Evolutionary conservation across 495 filamentous ascomycete genomes (phyloP).

Genomic region (Rhizodiscina lignyota): DNA sequence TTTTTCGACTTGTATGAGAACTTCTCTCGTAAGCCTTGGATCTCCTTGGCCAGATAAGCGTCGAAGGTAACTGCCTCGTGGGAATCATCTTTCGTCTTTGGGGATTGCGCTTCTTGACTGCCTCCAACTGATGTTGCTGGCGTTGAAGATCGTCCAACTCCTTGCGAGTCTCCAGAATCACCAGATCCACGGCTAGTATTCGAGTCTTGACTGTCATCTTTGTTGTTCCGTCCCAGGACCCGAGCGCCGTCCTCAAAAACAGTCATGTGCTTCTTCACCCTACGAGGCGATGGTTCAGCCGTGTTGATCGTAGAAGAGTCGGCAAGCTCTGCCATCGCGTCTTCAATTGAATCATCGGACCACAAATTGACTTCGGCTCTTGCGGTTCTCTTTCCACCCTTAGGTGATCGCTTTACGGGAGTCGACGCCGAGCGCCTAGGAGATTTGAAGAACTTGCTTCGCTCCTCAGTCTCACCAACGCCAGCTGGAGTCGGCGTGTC

Average conservation of each 20-base stretch:
- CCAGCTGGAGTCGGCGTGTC: no score
- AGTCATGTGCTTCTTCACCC: slow-evolving; percentile 11
- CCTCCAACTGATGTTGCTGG: background rate
- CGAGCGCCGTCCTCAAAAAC: slow-evolving; percentile 13
- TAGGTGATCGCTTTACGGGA: slow-evolving; percentile 26
- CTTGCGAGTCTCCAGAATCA: background rate
- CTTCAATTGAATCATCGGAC: slow-evolving; percentile 51
- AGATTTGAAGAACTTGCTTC: no score
- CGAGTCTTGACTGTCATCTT: background rate
- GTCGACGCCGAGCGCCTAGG: slow-evolving; percentile 19
- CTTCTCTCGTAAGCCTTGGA: background rate
- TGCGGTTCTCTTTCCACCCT: slow-evolving; percentile 29
- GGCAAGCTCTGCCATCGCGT: slow-evolving; percentile 36
- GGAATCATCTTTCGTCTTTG: background rate
- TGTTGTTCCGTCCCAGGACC: background rate
- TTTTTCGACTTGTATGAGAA: no score
- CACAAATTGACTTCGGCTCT: slow-evolving; percentile 36
- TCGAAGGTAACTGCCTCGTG: background rate
- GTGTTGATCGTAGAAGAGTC: slow-evolving; percentile 24
- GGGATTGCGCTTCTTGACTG: background rate
- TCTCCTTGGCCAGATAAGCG: background rate
- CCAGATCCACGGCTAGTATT: background rate
- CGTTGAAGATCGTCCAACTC: background rate
- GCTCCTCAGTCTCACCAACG: no score
- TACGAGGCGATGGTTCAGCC: no score